phyloP scores from a whole-genome alignment of 805 yeast species.

The Yamadazyma insecticola region DNA sequence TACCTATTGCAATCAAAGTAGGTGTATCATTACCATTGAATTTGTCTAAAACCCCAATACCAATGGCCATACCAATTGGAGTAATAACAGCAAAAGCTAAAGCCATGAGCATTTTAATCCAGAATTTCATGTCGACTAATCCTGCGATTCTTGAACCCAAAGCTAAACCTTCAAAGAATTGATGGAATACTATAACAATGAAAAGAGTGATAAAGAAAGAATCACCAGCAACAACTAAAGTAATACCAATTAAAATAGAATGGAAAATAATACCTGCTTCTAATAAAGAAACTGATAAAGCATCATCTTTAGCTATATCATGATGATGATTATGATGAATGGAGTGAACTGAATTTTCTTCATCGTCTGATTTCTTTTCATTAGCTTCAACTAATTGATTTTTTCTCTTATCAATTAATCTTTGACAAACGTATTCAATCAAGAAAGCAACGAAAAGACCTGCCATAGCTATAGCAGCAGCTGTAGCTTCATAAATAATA shows the following conservation, averaged over 20 bases:
- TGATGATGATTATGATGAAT: neutral
- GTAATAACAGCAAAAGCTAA: conserved; percentile 17
- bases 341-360: neutral
- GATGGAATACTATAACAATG: conserved; percentile 29
- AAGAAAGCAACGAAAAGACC: conserved; percentile 21
- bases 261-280: conserved; percentile 30
- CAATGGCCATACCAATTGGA: conserved; percentile 30
- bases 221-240: conserved; percentile 26
- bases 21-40: conserved; percentile 25
- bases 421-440: conserved; percentile 16
- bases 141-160: conserved; percentile 22
- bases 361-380: neutral
- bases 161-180: conserved; percentile 28
- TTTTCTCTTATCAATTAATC: conserved; percentile 7
- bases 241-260: conserved; percentile 25
- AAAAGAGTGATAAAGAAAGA: conserved; percentile 23
- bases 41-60: conserved; percentile 21
- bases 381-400: neutral
- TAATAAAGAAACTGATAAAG: conserved; percentile 11
- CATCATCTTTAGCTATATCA: conserved; percentile 3
- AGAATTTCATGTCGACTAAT: neutral
- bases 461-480: conserved; percentile 25
- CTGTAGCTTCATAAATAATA: conserved; percentile 21
- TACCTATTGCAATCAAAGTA: conserved; percentile 28
- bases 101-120: conserved; percentile 16